Evolutionary conservation across 2,329 filamentous ascomycete genomes (phyloP).

Genomic region (Fusarium newnesense): DNA sequence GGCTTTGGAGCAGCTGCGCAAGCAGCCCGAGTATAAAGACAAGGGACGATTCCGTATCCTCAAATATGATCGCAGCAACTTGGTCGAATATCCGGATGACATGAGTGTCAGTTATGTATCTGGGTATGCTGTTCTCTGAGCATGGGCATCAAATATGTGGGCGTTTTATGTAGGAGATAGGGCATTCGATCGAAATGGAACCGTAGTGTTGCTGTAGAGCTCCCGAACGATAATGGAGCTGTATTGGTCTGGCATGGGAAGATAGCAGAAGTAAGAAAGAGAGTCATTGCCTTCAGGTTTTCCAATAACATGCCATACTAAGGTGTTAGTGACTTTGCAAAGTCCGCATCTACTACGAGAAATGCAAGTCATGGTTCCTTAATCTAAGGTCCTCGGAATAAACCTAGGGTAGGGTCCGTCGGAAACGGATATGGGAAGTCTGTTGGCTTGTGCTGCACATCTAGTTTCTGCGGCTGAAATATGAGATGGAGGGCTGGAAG

Average conservation of each 20-base stretch:
- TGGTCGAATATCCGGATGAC: constrained; percentile 74
- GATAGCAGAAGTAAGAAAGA: neutral
- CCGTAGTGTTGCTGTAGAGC: neutral
- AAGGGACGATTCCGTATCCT: constrained; percentile 78
- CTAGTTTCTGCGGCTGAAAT: constrained; percentile 6
- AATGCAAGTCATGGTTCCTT: neutral
- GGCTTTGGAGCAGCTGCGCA: constrained; percentile 74
- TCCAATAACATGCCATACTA: neutral
- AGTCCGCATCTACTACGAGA: constrained; percentile 1
- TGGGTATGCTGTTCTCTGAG: constrained; percentile 72
- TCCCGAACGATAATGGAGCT: neutral
- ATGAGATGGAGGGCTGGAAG: constrained; percentile 2
- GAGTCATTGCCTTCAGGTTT: neutral
- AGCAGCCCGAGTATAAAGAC: constrained; percentile 47
- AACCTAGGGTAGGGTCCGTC: neutral
- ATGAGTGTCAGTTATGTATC: constrained; percentile 96
- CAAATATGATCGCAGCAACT: constrained; percentile 85
- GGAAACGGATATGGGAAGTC: neutral
- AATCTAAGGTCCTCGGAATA: neutral
- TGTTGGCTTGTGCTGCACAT: constrained; percentile 4
- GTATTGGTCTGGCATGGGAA: neutral
- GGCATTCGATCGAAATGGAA: neutral
- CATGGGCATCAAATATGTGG: neutral
- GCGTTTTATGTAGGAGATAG: neutral
- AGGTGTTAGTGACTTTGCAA: neutral